phyloP scores from a whole-genome alignment of 805 yeast genomes.

The Candida bentonensis region DNA sequence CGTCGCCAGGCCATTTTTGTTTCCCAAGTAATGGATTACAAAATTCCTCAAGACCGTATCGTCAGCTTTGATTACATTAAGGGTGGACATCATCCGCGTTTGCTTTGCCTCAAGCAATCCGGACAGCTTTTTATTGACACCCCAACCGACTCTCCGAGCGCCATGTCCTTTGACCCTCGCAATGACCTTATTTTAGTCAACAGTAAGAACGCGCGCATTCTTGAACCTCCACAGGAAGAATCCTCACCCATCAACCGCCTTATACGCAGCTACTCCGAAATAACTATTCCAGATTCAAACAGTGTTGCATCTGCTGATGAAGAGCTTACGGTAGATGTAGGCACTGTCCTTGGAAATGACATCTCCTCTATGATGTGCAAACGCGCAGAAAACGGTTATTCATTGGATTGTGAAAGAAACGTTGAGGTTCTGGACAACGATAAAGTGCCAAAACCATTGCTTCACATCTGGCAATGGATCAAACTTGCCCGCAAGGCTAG shows the following conservation, averaged over 20 bases:
- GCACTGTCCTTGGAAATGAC: constrained; percentile 45
- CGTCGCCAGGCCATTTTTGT: constrained; percentile 35
- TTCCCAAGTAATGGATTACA: constrained; percentile 58
- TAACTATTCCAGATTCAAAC: neutral
- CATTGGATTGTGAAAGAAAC: constrained; percentile 51
- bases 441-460: constrained; percentile 36
- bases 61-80: constrained; percentile 77
- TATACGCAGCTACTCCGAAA: neutral
- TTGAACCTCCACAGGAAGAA: neutral
- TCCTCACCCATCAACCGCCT: neutral
- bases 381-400: constrained; percentile 63
- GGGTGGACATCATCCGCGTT: constrained; percentile 31
- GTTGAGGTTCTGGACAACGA: constrained; percentile 28
- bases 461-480: constrained; percentile 87
- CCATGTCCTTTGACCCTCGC: constrained; percentile 50
- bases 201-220: constrained; percentile 3
- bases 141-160: constrained; percentile 49
- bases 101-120: constrained; percentile 80
- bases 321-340: neutral
- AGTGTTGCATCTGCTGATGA: neutral
- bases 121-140: constrained; percentile 78
- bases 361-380: constrained; percentile 57
- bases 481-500: constrained; percentile 54
- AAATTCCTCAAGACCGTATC: constrained; percentile 67
- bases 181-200: constrained; percentile 17